Base-by-base conservation (phyloP, 192 early-diverging fungal genomes). In the Mortierella hygrophila region DNA sequence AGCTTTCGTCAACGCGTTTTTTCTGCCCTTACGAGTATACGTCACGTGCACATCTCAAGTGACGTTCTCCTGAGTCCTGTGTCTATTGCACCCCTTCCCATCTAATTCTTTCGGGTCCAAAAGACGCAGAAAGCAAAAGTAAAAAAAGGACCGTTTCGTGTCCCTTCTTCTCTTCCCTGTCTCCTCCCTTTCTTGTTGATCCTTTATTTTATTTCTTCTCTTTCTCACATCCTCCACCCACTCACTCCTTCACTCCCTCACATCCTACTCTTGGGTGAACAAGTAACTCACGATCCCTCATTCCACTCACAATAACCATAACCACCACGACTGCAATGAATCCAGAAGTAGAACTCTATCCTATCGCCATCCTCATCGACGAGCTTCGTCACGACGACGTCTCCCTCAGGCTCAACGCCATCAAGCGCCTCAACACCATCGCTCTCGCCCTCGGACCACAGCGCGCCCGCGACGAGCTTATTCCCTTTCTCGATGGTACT, bases 401-500 rank as follows among this genome's bases (percentile, higher is more conserved):
- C 42, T 90, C 93, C 52, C 89, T 96, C 70, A 89, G 97, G 70
- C 90, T 98, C 32, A 96, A 95, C 73, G 96, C 97, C 57, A 95
- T 98, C 80, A 90, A 92, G 72, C 92, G 96, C 42, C 91, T 98
- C 32, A 89, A 91, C 23, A 94, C 95, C 46, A 98, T 98, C 70
- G 97, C 98, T 8, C 92, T 96, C 57, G 98, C 99, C 26, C 93
- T 99, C 49, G 99, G 99, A 57, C 94, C 94, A 63, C 97, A 99
- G 88, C 94, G 99, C 71, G 97, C 99, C 63, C 92, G 99, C 32
- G 94, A 95, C 57, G 99, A 99, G 90, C 94, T 99, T 44, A 94
- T 99, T 91, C 98, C 98, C 40, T 99, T 99, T 82, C 91, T 99
- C 68, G 98, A 99, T 91, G 97, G 97, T 98, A 89, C 72, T 80